These are phyloP conservation scores for Penicillium italicum DNA, from an alignment of 2,329 filamentous ascomycete genomes.

Conservation along the genomic window DNA sequence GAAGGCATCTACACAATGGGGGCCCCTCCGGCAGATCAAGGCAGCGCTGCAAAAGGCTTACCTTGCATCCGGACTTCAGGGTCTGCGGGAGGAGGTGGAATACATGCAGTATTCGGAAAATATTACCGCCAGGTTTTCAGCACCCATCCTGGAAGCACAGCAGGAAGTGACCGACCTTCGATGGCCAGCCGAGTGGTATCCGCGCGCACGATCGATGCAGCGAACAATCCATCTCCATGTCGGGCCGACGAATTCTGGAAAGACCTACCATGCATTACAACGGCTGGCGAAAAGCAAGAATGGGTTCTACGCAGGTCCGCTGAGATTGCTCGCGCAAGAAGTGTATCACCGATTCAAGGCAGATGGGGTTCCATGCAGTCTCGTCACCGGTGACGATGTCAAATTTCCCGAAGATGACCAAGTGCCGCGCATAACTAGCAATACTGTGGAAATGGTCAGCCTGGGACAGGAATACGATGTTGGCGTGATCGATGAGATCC, in stretches of 20 bases:
- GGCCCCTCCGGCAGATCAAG: conserved; percentile 27
- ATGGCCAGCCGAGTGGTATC: conserved; percentile 91
- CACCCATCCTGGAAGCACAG: conserved; percentile 57
- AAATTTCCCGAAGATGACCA: conserved; percentile 60
- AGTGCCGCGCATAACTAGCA: conserved; percentile 63
- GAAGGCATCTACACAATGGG: conserved; percentile 11
- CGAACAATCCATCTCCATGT: conserved; percentile 88
- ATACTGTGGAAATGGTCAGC: conserved; percentile 89
- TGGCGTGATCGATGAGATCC: conserved; percentile 96
- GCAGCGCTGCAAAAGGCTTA: conserved; percentile 57
- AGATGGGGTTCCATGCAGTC: conserved; percentile 70
- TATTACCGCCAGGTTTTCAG: conserved; percentile 55
- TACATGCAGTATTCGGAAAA: conserved; percentile 67
- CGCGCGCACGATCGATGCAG: conserved; percentile 73
- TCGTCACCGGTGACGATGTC: conserved; percentile 89
- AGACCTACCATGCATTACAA: conserved; percentile 91
- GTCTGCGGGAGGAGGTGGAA: conserved; percentile 57
- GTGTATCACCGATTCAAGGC: conserved; percentile 84
- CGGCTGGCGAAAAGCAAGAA: conserved; percentile 69
- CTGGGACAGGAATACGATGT: conserved; percentile 66
- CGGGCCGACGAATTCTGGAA: conserved; percentile 95
- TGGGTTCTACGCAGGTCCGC: conserved; percentile 86
- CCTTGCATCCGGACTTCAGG: conserved; percentile 49
- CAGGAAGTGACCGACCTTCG: conserved; percentile 71
- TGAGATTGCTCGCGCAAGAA: conserved; percentile 86